Base-by-base conservation (phyloP, 2,329 filamentous ascomycete species). In the Fusarium bulbicola region DNA sequence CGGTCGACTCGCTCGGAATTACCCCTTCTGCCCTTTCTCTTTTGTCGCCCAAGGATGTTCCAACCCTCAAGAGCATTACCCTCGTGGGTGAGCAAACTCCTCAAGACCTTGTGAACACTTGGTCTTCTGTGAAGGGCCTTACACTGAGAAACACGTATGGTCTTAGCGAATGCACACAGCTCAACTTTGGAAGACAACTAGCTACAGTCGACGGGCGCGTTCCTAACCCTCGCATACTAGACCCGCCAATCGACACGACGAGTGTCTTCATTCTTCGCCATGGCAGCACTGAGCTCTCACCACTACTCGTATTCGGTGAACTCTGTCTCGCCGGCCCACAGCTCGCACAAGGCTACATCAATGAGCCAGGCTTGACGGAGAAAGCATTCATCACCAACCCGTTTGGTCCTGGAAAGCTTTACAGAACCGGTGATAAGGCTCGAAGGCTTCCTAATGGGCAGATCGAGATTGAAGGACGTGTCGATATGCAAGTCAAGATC, bases 401-500 rank as follows among this genome's bases (percentile, higher is more conserved):
- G 3, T 74, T 74, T 13, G 69, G 72, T 2, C 32, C 57, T 8
- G 69, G 72, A n/a, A 63, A 54, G 15, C 28, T 77, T 6, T 75
- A 72, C 34, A 46, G 75, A 3, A 77, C 75, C 9, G 75, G 75
- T 5, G 75, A 77, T 6, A 60, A 71, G n/a, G 75, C 71, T 20
- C 57, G 70, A 15, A 59, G 61, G 52, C 62, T 71, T 6, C 54
- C 61, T 1, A 60, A 59, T 36, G 70, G 70, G 0, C 63, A 63
- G n/a, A 66, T 77, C 24, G 72, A 77, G 42, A 70, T 74, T 34
- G 60, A 70, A 24, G 71, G 76, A 11, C 73, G 76, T 28, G 56
- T 72, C 6, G 76, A 78, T 39, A 71, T 71, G 15, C 76, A 78
- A 36, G 72, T 74, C 34, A 78, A 78, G 58, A 77, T 77, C 28